Percentiles rank a stretch among this genome's conserved stretches.
phyloP scores from a whole-genome alignment of 2,329 filamentous ascomycete species.

The Gaeumannomyces sp. region DNA sequence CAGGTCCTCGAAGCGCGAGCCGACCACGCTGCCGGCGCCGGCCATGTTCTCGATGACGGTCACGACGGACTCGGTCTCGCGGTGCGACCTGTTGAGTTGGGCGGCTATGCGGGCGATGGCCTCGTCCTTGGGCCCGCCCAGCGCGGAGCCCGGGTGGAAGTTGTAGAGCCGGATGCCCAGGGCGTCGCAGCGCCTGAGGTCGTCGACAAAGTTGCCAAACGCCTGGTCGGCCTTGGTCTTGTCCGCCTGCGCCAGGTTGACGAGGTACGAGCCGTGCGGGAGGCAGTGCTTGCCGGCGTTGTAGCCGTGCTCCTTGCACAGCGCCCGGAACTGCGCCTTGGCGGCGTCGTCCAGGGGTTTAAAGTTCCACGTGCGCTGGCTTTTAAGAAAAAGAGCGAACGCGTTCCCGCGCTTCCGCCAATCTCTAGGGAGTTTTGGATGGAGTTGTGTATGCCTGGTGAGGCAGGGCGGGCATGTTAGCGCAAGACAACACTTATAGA shows the following conservation, averaged over 20 bases:
- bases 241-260: constrained; percentile 88
- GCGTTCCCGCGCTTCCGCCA: constrained; percentile 90
- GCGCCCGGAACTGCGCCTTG: constrained; percentile 60
- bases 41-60: constrained; percentile 96
- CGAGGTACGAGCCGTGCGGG: constrained; percentile 91
- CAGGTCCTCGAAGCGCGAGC: constrained; percentile 79
- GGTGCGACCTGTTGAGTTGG: constrained; percentile 76
- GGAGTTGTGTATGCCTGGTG: constrained; percentile 73
- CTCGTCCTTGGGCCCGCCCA: constrained; percentile 57
- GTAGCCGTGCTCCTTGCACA: constrained; percentile 65
- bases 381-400: constrained; percentile 93
- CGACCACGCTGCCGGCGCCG: constrained; percentile 79
- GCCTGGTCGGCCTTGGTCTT: constrained; percentile 75
- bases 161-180: constrained; percentile 93
- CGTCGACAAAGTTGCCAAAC: constrained; percentile 80
- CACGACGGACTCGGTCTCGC: constrained; percentile 67
- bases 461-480: not conserved
- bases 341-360: constrained; percentile 67
- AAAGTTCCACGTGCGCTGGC: constrained; percentile 89
- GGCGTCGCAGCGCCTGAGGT: constrained; percentile 75
- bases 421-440: constrained; percentile 72
- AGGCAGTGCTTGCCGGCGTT: constrained; percentile 68
- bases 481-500: constrained; percentile 1
- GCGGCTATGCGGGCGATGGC: constrained; percentile 74
- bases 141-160: constrained; percentile 87